Evolutionary conservation across 208 protist genomes (phyloP), one percentile per base, ranked within the genome.

Genomic region (Sergeia podlipaevii): DNA sequence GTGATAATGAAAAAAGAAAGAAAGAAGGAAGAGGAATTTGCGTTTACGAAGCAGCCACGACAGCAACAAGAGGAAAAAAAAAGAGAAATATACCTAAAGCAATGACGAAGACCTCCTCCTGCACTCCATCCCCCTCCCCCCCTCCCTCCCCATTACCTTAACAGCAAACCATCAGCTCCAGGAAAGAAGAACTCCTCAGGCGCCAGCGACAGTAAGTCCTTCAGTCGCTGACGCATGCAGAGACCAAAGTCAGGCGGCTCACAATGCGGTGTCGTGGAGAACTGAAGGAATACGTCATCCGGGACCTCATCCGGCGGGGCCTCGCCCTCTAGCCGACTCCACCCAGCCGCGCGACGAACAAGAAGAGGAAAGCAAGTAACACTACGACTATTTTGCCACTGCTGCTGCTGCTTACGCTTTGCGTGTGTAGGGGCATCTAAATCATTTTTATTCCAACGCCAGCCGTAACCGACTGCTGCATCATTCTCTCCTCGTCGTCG

Each of bases 201-300:
- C 0, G 36, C 17, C 18, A 63, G 58, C 15, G 49, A 37, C 10
- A 33, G 15, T 48, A 62, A 62, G 6, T 47, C 29, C 24, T 28
- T 21, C 29, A 77, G 42, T 21, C 56, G 23, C 21, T 55, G 20
- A 10, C 71, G 61, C 17, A 38, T 26, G 13, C 69, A 3, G 2
- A 37, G 41, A 2, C 38, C 46, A 39, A 82, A 89, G 54, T 89
- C 80, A 7, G 65, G 60, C 7, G 80, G 80, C 58, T 89, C 80
- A 38, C 80, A 89, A 44, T 89, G 76, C 26, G 80, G 76, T 2
- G 80, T 85, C 2, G 76, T 89, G 10, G 76, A 85, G 36, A 23
- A 57, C 4, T 37, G 11, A 10, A 89, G 49, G n/a, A 89, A 66
- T 33, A 43, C 24, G 13, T 30, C 34, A 13, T 71, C 58, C 1